phyloP scores from a whole-genome alignment of 768 basidiomycete genomes.

The Calocybe cyanea region DNA sequence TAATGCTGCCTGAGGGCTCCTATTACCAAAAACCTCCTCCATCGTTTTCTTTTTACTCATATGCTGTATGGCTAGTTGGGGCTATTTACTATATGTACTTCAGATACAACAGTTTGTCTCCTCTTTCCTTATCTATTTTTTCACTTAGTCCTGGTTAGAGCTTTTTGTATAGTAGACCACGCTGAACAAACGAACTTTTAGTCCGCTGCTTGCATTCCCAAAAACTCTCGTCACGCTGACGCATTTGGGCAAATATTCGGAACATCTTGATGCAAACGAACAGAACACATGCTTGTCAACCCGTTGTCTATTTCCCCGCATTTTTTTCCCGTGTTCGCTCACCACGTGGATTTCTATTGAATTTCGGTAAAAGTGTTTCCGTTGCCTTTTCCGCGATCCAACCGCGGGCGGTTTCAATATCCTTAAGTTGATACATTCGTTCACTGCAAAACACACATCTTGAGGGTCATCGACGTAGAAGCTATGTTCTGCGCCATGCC shows the following conservation, averaged over 20 bases:
- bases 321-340: background rate
- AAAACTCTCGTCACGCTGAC: too few species aligned
- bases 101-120: conserved; percentile 8
- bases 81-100: conserved; percentile 10
- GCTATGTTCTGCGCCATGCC: background rate
- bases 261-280: too few species aligned
- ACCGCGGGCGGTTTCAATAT: background rate
- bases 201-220: too few species aligned
- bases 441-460: background rate
- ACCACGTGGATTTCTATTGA: conserved; percentile 1
- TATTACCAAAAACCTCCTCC: background rate
- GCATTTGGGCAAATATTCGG: too few species aligned
- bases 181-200: too few species aligned
- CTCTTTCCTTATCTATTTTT: too few species aligned
- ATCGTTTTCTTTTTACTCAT: background rate
- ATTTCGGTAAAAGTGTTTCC: conserved; percentile 5
- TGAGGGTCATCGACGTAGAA: background rate
- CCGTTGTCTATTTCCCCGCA: conserved; percentile 9
- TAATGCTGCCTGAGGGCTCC: conserved; percentile 7
- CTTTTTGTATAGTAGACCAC: too few species aligned
- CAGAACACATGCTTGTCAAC: too few species aligned
- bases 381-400: background rate
- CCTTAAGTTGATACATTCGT: background rate
- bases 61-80: conserved; percentile 5
- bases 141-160: too few species aligned